Evolutionary conservation across 2,329 filamentous ascomycete genomes (phyloP).

Genomic region (Neonectria punicea): DNA sequence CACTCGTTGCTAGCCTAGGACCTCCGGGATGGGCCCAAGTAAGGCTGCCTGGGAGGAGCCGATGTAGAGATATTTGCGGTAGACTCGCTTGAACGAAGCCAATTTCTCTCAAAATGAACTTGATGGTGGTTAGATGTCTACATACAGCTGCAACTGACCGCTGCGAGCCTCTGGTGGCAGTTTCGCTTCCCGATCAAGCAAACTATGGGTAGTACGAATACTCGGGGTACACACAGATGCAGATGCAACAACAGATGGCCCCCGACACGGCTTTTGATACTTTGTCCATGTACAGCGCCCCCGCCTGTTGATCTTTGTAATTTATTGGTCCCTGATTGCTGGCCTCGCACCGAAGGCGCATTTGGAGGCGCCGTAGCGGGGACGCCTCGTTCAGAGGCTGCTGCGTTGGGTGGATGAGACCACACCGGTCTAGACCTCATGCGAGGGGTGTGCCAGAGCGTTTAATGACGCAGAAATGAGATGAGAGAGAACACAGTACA

Average conservation of each 20-base stretch:
- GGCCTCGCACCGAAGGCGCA: too few species aligned
- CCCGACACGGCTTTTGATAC: too few species aligned
- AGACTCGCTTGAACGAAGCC: too few species aligned
- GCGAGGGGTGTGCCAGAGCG: neutral
- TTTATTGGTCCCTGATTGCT: neutral
- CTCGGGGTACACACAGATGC: neutral
- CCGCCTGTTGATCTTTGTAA: neutral
- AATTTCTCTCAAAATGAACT: too few species aligned
- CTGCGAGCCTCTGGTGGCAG: too few species aligned
- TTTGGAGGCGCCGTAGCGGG: neutral
- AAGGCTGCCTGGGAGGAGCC: neutral
- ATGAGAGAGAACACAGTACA: neutral
- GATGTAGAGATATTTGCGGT: too few species aligned
- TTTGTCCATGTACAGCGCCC: too few species aligned
- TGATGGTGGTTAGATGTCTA: too few species aligned
- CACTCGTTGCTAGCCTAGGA: neutral
- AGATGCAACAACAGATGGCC: neutral
- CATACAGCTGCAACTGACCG: too few species aligned
- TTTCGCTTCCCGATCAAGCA: too few species aligned
- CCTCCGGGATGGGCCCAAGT: neutral
- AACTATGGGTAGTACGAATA: too few species aligned
- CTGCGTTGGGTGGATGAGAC: too few species aligned
- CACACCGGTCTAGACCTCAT: neutral
- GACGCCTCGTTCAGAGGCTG: neutral
- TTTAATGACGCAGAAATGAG: neutral